Conservation (phyloP, 2,329 filamentous ascomycete species). For the Bipolaris victoriae region DNA sequence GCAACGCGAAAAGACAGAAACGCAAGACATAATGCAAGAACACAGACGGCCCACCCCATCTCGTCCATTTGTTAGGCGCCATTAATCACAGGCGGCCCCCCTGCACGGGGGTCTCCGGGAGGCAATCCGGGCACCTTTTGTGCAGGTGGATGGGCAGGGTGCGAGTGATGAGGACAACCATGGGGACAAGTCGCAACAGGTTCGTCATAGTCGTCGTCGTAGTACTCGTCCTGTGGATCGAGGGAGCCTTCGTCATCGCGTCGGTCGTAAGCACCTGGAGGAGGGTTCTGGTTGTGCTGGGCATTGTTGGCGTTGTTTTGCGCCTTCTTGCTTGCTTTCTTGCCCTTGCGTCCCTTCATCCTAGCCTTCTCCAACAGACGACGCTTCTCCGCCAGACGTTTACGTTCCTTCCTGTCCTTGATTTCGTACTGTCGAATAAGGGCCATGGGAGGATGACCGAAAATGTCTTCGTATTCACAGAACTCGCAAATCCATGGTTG, state of each 20-base stretch:
- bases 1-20: constrained; percentile 37
- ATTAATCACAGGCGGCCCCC: constrained; percentile 31
- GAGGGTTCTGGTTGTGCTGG: constrained; percentile 40
- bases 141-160: constrained; percentile 31
- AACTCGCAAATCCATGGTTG: constrained; percentile 97
- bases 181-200: constrained; percentile 38
- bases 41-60: constrained; percentile 50
- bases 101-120: constrained; percentile 34
- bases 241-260: constrained; percentile 40
- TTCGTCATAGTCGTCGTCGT: constrained; percentile 49
- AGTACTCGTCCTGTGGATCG: constrained; percentile 45
- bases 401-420: constrained; percentile 85
- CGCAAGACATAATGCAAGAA: constrained; percentile 45
- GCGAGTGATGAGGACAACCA: constrained; percentile 40
- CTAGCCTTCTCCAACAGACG: constrained; percentile 90
- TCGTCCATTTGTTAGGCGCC: constrained; percentile 45
- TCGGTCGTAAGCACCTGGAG: constrained; percentile 39
- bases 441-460: constrained; percentile 82
- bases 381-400: constrained; percentile 83
- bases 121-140: constrained; percentile 31
- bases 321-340: constrained; percentile 74
- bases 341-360: constrained; percentile 88
- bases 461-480: constrained; percentile 96
- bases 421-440: constrained; percentile 92
- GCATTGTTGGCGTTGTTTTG: constrained; percentile 44